Percentiles rank a stretch among this genome's conserved stretches.
Evolutionary conservation across 345 rosid species (phyloP).

Genomic region (Anastatica hierochuntica): DNA sequence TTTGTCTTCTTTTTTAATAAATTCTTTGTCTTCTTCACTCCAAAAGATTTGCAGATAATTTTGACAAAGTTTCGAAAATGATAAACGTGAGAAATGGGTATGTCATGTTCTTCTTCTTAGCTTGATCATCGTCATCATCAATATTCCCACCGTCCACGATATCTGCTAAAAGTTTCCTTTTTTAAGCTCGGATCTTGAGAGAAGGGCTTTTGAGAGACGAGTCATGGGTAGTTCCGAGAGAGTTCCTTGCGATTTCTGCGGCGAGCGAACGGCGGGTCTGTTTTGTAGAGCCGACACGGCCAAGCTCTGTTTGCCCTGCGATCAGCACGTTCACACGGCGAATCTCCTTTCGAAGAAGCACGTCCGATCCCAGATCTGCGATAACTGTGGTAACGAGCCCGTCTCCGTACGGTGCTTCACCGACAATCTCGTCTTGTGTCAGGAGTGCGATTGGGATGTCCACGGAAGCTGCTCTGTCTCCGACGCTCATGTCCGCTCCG

Average conservation of each 20-base stretch:
- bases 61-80: neutral
- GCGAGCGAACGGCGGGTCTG: slow-evolving; percentile 51
- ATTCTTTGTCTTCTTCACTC: neutral
- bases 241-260: slow-evolving; percentile 62
- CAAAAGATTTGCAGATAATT: slow-evolving; percentile 11
- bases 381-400: slow-evolving; percentile 54
- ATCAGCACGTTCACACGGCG: slow-evolving; percentile 88
- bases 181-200: neutral
- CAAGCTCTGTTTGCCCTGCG: slow-evolving; percentile 78
- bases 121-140: too few species aligned
- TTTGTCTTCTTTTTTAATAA: too few species aligned
- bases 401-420: slow-evolving; percentile 52
- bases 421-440: slow-evolving; percentile 52
- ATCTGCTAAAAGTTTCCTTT: neutral
- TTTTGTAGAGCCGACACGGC: slow-evolving; percentile 84
- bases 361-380: slow-evolving; percentile 92
- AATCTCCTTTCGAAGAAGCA: slow-evolving; percentile 70
- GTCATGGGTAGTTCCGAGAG: slow-evolving; percentile 30
- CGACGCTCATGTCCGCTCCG: slow-evolving; percentile 50
- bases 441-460: slow-evolving; percentile 62
- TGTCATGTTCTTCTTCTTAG: neutral
- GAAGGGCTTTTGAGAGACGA: neutral
- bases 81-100: slow-evolving; percentile 6
- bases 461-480: slow-evolving; percentile 71
- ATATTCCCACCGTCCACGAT: neutral